phyloP scores from a whole-genome alignment of 768 basidiomycete genomes.

The Pilatotrama ljubarskyi region DNA sequence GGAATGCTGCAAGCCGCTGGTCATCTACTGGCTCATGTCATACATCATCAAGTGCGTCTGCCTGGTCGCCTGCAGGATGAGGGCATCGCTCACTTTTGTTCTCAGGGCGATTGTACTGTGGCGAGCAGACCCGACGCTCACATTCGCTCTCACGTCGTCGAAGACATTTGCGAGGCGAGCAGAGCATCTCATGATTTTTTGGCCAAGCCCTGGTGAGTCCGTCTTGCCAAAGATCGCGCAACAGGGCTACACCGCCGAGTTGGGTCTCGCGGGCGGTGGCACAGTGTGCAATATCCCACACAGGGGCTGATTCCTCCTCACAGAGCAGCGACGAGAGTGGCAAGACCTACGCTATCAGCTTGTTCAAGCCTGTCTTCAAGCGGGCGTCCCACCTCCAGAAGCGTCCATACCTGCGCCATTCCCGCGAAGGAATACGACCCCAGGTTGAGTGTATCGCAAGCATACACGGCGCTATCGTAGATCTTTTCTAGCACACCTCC shows the following conservation, averaged over 20 bases:
- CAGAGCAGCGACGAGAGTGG: slow-evolving; percentile 57
- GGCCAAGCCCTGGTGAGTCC: slow-evolving; percentile 60
- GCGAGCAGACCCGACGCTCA: slow-evolving; percentile 57
- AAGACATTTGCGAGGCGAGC: slow-evolving; percentile 56
- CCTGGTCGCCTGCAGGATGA: neutral
- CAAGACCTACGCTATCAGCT: slow-evolving; percentile 48
- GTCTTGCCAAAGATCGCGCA: no score
- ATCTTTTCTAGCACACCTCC: no score
- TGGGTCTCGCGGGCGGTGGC: no score
- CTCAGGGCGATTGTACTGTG: slow-evolving; percentile 56
- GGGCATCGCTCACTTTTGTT: neutral
- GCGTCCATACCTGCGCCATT: neutral
- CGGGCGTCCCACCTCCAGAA: slow-evolving; percentile 43
- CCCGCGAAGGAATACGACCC: neutral
- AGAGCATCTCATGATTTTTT: slow-evolving; percentile 59
- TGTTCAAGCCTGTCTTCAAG: slow-evolving; percentile 45
- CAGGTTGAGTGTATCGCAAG: no score
- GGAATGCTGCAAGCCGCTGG: slow-evolving; percentile 60
- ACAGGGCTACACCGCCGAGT: no score
- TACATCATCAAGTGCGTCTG: slow-evolving; percentile 54
- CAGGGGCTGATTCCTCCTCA: neutral
- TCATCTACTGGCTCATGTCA: slow-evolving; percentile 75
- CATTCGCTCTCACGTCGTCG: slow-evolving; percentile 60
- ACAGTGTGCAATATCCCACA: no score
- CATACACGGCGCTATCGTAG: no score